phyloP scores from a whole-genome alignment of 1,139 yeast genomes.

The Protomyces inundatus region DNA sequence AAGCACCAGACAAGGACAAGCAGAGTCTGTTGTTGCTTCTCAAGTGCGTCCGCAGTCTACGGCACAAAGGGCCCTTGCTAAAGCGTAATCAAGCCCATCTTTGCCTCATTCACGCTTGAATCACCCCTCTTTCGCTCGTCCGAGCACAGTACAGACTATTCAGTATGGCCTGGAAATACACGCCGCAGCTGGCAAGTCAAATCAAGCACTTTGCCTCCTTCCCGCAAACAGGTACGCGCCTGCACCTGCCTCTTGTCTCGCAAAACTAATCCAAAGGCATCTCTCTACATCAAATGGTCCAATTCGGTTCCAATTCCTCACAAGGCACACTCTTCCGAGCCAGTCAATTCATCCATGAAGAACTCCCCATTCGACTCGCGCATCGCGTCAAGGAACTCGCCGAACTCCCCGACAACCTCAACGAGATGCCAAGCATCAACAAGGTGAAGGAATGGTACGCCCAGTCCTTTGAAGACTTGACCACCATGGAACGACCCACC shows the following conservation, averaged over 20 bases:
- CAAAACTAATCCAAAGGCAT: neutral
- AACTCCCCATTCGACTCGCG: conserved; percentile 80
- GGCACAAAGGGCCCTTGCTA: no score
- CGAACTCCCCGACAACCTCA: conserved; percentile 68
- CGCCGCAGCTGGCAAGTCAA: conserved; percentile 33
- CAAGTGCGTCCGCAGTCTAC: no score
- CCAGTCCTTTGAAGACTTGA: conserved; percentile 78
- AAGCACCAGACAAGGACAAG: no score
- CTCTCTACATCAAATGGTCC: conserved; percentile 11
- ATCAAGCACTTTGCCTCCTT: conserved; percentile 57
- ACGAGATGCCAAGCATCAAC: conserved; percentile 65
- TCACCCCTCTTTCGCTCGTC: no score
- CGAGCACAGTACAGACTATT: neutral
- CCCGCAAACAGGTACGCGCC: conserved; percentile 58
- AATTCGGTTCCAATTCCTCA: conserved; percentile 18
- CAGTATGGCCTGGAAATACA: conserved; percentile 22
- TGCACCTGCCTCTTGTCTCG: neutral
- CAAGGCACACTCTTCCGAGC: conserved; percentile 22
- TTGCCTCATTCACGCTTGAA: no score
- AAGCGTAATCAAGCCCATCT: no score
- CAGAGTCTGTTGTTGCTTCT: no score
- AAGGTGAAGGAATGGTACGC: conserved; percentile 87
- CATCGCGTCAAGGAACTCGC: conserved; percentile 82
- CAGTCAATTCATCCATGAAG: conserved; percentile 60
- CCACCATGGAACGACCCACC: conserved; percentile 43